Percentiles rank a stretch among this genome's conserved stretches.
phyloP scores from a whole-genome alignment of 2,329 filamentous ascomycete species.

The Teratosphaeria viscida region DNA sequence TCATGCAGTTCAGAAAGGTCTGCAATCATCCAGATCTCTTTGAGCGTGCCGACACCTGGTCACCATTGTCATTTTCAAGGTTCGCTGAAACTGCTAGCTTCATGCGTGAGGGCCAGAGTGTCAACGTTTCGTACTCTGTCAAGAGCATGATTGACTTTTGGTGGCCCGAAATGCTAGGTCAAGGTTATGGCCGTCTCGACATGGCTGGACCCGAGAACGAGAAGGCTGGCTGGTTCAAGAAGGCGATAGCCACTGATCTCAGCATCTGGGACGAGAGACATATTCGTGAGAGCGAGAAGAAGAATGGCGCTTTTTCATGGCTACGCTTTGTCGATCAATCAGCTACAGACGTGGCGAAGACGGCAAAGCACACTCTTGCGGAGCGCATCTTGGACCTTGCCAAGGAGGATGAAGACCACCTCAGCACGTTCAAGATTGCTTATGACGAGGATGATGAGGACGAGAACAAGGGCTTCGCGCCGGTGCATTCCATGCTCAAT shows the following conservation, averaged over 20 bases:
- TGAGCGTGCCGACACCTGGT: conserved; percentile 83
- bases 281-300: conserved; percentile 52
- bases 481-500: conserved; percentile 69
- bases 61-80: conserved; percentile 70
- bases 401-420: conserved; percentile 37
- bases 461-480: conserved; percentile 42
- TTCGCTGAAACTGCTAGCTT: conserved; percentile 96
- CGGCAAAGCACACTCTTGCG: conserved; percentile 61
- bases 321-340: conserved; percentile 76
- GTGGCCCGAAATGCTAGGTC: conserved; percentile 71
- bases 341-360: conserved; percentile 57
- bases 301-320: conserved; percentile 70
- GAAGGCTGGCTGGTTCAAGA: conserved; percentile 67
- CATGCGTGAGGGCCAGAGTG: conserved; percentile 70
- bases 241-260: conserved; percentile 69
- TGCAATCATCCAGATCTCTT: conserved; percentile 98
- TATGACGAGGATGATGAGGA: conserved; percentile 53
- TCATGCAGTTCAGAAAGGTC: conserved; percentile 99
- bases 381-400: conserved; percentile 57
- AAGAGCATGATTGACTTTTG: conserved; percentile 77
- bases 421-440: conserved; percentile 48
- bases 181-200: conserved; percentile 66
- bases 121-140: conserved; percentile 78
- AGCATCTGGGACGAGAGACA: conserved; percentile 84
- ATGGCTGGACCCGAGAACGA: conserved; percentile 63